Conservation (phyloP, 345 rosid genomes). For the Rhizophora mangle region DNA sequence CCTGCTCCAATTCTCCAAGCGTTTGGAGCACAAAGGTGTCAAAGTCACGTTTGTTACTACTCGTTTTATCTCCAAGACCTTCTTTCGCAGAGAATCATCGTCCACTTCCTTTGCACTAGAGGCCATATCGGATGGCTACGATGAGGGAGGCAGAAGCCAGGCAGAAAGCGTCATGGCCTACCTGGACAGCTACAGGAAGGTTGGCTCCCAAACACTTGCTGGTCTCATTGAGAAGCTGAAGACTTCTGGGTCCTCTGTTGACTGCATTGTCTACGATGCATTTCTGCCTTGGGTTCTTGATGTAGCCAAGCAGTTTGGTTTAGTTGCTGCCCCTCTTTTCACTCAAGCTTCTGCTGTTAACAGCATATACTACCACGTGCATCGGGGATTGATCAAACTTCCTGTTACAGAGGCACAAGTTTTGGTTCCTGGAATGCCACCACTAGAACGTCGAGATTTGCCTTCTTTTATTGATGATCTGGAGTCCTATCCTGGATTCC, state of each 20-base stretch:
- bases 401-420: conserved; percentile 16
- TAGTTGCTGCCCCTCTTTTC: conserved; percentile 21
- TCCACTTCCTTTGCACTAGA: conserved; percentile 1
- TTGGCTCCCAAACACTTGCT: conserved; percentile 18
- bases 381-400: conserved; percentile 18
- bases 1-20: conserved; percentile 37
- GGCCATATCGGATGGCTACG: conserved; percentile 35
- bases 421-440: conserved; percentile 30
- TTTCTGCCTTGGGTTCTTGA: conserved; percentile 34
- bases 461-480: conserved; percentile 26
- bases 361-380: conserved; percentile 28
- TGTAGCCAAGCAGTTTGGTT: conserved; percentile 31
- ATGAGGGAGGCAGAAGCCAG: conserved; percentile 5
- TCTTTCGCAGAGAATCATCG: not conserved
- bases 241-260: conserved; percentile 13
- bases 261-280: conserved; percentile 24
- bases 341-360: conserved; percentile 41
- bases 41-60: conserved; percentile 27
- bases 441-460: conserved; percentile 17
- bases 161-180: conserved; percentile 12
- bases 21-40: conserved; percentile 31
- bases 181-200: not conserved
- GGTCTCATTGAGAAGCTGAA: conserved; percentile 15
- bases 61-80: conserved; percentile 16
- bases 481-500: conserved; percentile 27